Evolutionary conservation across 2,329 filamentous ascomycete species (phyloP), one percentile per base, ranked within the genome.

Genomic region (Sporothrix variecibatus): DNA sequence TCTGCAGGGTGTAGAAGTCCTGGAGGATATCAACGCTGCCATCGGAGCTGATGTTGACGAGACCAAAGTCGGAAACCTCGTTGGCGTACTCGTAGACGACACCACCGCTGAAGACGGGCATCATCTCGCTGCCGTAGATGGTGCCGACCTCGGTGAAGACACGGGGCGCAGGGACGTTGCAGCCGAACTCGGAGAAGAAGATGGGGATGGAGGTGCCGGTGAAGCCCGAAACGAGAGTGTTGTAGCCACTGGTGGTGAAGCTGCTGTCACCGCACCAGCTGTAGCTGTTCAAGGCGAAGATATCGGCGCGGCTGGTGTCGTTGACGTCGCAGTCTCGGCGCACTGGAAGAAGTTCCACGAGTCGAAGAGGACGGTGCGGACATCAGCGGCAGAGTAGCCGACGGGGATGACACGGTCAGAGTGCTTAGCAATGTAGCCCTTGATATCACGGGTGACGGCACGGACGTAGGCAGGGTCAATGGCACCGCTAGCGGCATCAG

Each of bases 141-240:
- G 90, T 85, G 73, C 85, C 86, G 15, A 94, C 91, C 83, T 96
- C 93, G 77, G 92, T 91, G 84, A 94, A 96, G 78, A 90, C 83
- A 78, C 93, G 92, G 17, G 92, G 91, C n/a, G 84, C 81, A 17
- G 90, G 89, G 51, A 86, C 85, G 84, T 94, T 95, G 88, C 93
- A 95, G 75, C 93, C 93, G 78, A 87, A 92, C 80, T 96, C 93
- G 76, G 91, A 93, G 86, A 93, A 95, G 87, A 95, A 95, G 78
- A 95, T 86, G 43, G 93, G 93, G 51, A 94, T 87, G 20, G 90
- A 88, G 53, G 87, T 88, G 76, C 86, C 86, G 78, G 86, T 82
- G 85, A 95, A 94, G 81, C 90, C 88, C 1, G 84, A 81, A 67
- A 92, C 89, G 6, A 92, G 82, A 12, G 81, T 80, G 78, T 89